A percentile compares a stretch with the other conserved stretches of the same genome.
Evolutionary conservation across 2,329 filamentous ascomycete species (phyloP).

Genomic region (Colletotrichum sp.): DNA sequence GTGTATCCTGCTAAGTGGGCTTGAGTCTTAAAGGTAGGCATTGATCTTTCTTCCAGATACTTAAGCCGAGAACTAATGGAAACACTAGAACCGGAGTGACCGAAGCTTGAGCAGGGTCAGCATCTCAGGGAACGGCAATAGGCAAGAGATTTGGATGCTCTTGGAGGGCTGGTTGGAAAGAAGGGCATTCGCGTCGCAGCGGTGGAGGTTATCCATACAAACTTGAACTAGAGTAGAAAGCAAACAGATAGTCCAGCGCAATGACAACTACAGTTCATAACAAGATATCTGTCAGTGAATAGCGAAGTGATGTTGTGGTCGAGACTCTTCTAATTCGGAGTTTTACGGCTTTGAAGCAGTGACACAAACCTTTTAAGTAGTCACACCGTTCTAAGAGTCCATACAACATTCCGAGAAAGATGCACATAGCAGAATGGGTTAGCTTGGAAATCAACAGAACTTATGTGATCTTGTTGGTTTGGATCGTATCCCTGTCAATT

Average conservation of each 20-base stretch:
- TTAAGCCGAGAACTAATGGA: neutral
- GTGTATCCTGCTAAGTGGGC: neutral
- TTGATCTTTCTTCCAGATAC: neutral
- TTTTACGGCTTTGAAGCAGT: neutral
- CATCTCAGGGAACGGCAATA: neutral
- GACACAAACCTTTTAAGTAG: neutral
- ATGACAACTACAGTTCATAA: neutral
- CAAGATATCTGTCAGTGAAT: neutral
- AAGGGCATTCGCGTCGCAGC: neutral
- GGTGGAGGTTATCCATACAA: neutral
- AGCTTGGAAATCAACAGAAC: neutral
- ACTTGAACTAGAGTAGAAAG: neutral
- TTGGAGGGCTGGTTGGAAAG: neutral
- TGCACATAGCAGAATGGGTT: neutral
- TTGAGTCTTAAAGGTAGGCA: neutral
- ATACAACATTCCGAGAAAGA: neutral
- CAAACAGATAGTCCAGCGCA: neutral
- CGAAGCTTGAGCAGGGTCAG: neutral
- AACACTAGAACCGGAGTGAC: no score
- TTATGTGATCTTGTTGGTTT: neutral
- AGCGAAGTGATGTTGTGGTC: neutral
- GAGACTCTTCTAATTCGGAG: neutral
- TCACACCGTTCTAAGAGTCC: neutral
- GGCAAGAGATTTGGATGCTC: neutral
- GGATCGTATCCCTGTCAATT: neutral